Conservation (phyloP, 495 filamentous ascomycete species). For the Lasiosphaeris hirsuta region DNA sequence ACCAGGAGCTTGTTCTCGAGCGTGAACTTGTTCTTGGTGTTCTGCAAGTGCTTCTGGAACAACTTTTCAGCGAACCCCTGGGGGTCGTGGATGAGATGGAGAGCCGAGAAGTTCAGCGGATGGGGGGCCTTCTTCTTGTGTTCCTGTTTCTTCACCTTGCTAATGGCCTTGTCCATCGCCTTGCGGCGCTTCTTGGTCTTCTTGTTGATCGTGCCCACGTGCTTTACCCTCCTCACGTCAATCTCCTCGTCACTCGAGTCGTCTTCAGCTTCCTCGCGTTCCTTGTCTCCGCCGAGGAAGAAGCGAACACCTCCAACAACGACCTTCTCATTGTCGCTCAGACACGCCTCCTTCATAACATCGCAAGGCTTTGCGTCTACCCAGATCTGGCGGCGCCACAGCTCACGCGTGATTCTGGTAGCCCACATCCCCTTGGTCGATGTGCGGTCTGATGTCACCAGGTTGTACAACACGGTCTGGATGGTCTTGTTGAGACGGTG, state of each 20-base stretch:
- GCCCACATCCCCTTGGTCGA: slow-evolving; percentile 91
- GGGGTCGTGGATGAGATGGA: slow-evolving; percentile 88
- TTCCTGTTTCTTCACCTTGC: slow-evolving; percentile 69
- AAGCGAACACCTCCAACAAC: slow-evolving; percentile 82
- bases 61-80: slow-evolving; percentile 90
- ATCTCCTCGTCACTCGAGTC: slow-evolving; percentile 80
- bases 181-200: slow-evolving; percentile 85
- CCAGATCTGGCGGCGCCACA: slow-evolving; percentile 42
- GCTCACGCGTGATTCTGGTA: slow-evolving; percentile 41
- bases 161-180: slow-evolving; percentile 71
- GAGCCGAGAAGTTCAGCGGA: slow-evolving; percentile 93
- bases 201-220: slow-evolving; percentile 88
- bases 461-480: slow-evolving; percentile 87
- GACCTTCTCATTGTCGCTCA: slow-evolving; percentile 86
- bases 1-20: slow-evolving; percentile 89
- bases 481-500: slow-evolving; percentile 90
- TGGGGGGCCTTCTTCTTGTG: slow-evolving; percentile 83
- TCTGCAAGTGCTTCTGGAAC: slow-evolving; percentile 88
- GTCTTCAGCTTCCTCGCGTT: slow-evolving; percentile 86
- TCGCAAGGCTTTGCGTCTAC: slow-evolving; percentile 74
- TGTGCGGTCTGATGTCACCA: slow-evolving; percentile 78
- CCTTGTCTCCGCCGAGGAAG: slow-evolving; percentile 93
- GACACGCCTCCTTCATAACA: slow-evolving; percentile 85
- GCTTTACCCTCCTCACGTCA: slow-evolving; percentile 76
- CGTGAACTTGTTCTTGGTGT: slow-evolving; percentile 75